Base-by-base conservation (phyloP, 2,329 filamentous ascomycete genomes). In the Geoglossum cookeanum region DNA sequence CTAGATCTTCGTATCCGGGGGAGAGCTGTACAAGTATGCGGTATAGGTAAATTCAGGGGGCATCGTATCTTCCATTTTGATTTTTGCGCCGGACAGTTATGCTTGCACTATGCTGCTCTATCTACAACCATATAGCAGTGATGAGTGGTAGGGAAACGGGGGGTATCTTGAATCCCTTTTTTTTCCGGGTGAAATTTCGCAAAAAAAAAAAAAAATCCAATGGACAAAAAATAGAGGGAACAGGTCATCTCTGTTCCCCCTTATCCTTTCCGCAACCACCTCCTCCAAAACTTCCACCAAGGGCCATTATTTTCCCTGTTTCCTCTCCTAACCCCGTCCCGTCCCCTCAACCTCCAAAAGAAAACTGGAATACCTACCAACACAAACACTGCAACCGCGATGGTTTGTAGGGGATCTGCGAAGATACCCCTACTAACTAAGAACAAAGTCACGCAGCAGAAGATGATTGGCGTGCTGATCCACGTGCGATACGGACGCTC, bases 391-490 rank as follows among this genome's bases (percentile, higher is more conserved):
- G 96, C 74, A 6, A 98, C 92, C 27, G 91, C 80, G 29, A 95
- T 68, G 0, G 91, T 95, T 75, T 98, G 90, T 55, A 94, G 64
- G 3, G 92, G 92, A 70, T 95, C 84, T 13, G 89, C 85, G 66
- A 98, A 92, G 13, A 97, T 82, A 3, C 90, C 89, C 55, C 92
- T 77, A 65, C 83, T 90, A 47, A 98, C 78, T 62, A 98, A 70
- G 67, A 98, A 98, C 62, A 98, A 70, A 67, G 87, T 94, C 44
- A 98, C 92, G 66, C 92, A 98, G 77, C 92, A 98, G 68, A 98
- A 98, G 58, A 96, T 91, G 62, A 98, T 91, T 9, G 92, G 92
- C 1, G 92, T 98, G 0, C 84, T 85, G 65, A 98, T 95, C 92
- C 91, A 98, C 2, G 90, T 95, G 68, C 82, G 84, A 71, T 98